Base-by-base conservation (phyloP, 2,329 filamentous ascomycete genomes). In the Arachnomyces sp. region DNA sequence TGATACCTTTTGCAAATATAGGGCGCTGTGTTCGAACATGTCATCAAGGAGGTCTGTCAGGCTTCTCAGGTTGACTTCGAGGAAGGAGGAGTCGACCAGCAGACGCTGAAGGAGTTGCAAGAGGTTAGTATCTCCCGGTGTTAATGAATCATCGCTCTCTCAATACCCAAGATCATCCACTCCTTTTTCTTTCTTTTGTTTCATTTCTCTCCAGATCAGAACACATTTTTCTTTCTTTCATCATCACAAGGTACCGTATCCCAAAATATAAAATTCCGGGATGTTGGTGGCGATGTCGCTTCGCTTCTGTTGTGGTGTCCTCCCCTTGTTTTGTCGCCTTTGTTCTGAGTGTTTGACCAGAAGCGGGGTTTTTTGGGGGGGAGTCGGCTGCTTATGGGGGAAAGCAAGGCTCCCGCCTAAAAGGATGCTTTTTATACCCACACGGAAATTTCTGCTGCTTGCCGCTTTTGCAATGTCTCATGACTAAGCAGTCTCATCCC, bases 11-110 rank as follows among this genome's bases (percentile, higher is more conserved):
- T 5, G 5, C 5, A 25, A 5, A 49, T 44, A 39, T 47, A 80
- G 71, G 92, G 92, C 56, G 68, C 71, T 51, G 82, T 96, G 57
- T 98, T 95, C 59, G 73, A 82, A 47, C 86, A 92, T 68, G 88
- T 98, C 61, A 86, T 96, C 65, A 83, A 90, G 54, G 84, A 85
- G 69, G 89, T 98, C 59, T 86, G 95, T 65, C 84, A 90, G 54
- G 82, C 82, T 52, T 95, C 90, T 57, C 78, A 86, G 58, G 85
- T 90, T 58, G 92, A 96, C 67, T 96, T 98, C 62, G 92, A 98
- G 65, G 92, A 98, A 68, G 87, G 84, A 53, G 92, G 92, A 55
- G 84, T 96, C 50, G 87, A 94, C 55, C 84, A 90, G 62, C 73
- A 78, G 53, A 90, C 90, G 38, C 71, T 98, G 56, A 80, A 90